Evolutionary conservation across 345 rosid species (phyloP), one percentile per base, ranked within the genome.

Genomic region (Dovyalis caffra): DNA sequence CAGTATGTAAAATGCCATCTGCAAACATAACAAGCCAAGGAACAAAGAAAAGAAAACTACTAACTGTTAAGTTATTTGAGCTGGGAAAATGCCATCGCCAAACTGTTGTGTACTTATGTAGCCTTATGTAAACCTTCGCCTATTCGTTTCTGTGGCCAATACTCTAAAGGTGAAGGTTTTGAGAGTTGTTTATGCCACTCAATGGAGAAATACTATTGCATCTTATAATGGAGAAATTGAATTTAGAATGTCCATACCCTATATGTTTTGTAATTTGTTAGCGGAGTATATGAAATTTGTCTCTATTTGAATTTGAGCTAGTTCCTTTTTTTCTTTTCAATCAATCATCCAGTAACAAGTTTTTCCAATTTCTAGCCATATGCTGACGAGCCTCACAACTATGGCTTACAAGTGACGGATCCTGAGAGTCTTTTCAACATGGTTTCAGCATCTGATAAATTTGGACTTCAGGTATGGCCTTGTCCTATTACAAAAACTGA

Each of bases 381-480:
- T 77, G 34, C 76, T 26, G 87, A 87, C 29, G 90, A 92, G 77
- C 97, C 97, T 76, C 78, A 78, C 58, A 91, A 90, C 82, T 70
- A 62, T 80, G 98, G 97, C 75, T 85, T 92, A 78, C 86, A 75
- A 83, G 83, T 85, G 56, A 83, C 83, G 78, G 92, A 91, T 77
- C 74, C 67, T 32, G 88, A 88, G 68, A 79, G 60, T 79, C 90
- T 94, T 79, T 78, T 83, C 67, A 90, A 91, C 89, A 76, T 88
- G 87, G 91, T 97, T 35, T 40, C 84, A 69, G 89, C 88, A 77
- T 86, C 98, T 21, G 95, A 92, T 83, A 81, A 83, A 83, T 75
- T 78, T 66, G 97, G 91, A 78, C 91, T 94, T 77, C 99, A 94
- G 93, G 98, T 94, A 62, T 63, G 47, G 75, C 68, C 62, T 58